Evolutionary conservation across 2,329 filamentous ascomycete genomes (phyloP).

Genomic region (Hypoxylon sp.): DNA sequence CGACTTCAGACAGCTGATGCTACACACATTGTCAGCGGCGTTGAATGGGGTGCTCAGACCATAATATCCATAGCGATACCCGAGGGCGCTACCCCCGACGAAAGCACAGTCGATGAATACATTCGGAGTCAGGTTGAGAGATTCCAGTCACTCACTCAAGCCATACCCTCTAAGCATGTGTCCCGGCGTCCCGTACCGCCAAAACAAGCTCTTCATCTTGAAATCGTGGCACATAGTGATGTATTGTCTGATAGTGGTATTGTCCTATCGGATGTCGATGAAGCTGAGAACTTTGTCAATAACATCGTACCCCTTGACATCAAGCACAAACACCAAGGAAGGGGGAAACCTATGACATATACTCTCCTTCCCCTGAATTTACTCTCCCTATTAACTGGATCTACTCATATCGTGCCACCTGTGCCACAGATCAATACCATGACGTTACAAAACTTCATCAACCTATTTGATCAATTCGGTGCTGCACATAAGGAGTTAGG

Average conservation of each 20-base stretch:
- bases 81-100: background rate
- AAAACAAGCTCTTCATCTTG: background rate
- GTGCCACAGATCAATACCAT: background rate
- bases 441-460: background rate
- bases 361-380: background rate
- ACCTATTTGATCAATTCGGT: slow-evolving; percentile 2
- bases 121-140: background rate
- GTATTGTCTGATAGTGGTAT: background rate
- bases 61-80: background rate
- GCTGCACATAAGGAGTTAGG: background rate
- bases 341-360: background rate
- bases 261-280: background rate
- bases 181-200: background rate
- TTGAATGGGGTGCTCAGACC: slow-evolving; percentile 1
- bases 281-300: background rate
- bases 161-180: background rate
- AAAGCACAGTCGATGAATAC: background rate
- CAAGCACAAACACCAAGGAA: slow-evolving; percentile 4
- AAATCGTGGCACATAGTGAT: background rate
- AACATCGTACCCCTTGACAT: slow-evolving; percentile 1
- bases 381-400: background rate
- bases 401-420: background rate
- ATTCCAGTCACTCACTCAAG: background rate
- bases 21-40: background rate
- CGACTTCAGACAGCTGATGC: background rate